These are phyloP conservation scores for Blastocystis sp. DNA, from an alignment of 352 stramenopile species.

Conservation along the genomic window DNA sequence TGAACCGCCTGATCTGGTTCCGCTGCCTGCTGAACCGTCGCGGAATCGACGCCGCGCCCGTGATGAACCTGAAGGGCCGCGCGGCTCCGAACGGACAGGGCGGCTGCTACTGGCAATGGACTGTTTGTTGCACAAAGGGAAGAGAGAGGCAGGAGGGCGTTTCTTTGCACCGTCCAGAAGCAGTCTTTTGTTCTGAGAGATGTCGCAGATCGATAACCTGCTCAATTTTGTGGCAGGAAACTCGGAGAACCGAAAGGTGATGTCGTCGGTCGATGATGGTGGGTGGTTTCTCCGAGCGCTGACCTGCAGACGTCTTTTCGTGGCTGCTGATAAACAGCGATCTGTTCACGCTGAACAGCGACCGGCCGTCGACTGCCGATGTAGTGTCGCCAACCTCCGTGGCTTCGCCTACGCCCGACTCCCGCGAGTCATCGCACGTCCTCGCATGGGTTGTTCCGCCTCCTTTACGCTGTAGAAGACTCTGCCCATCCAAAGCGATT, in stretches of 20 bases:
- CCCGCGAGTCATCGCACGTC: too few relatives aligned
- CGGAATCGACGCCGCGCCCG: constrained; percentile 71
- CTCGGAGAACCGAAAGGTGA: constrained; percentile 63
- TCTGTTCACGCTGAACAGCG: constrained; percentile 61
- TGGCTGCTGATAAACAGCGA: constrained; percentile 63
- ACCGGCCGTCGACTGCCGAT: neutral
- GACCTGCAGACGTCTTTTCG: constrained; percentile 49
- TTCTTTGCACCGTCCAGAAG: neutral
- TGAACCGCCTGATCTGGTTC: constrained; percentile 71
- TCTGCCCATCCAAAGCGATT: neutral
- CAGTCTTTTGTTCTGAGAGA: constrained; percentile 5
- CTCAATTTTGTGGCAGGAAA: constrained; percentile 63
- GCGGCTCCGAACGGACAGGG: constrained; percentile 49
- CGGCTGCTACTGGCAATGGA: constrained; percentile 62
- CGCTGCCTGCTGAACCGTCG: constrained; percentile 72
- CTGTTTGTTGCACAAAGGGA: neutral
- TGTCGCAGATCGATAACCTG: constrained; percentile 66
- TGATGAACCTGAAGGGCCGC: constrained; percentile 63
- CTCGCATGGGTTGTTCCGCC: too few relatives aligned
- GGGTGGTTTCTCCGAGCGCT: neutral
- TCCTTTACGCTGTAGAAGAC: too few relatives aligned
- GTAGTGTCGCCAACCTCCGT: too few relatives aligned
- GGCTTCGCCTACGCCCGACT: too few relatives aligned
- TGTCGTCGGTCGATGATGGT: constrained; percentile 63
- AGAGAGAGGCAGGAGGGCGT: neutral